phyloP scores from a whole-genome alignment of 2,329 filamentous ascomycete species.

The Elsinoe australis region DNA sequence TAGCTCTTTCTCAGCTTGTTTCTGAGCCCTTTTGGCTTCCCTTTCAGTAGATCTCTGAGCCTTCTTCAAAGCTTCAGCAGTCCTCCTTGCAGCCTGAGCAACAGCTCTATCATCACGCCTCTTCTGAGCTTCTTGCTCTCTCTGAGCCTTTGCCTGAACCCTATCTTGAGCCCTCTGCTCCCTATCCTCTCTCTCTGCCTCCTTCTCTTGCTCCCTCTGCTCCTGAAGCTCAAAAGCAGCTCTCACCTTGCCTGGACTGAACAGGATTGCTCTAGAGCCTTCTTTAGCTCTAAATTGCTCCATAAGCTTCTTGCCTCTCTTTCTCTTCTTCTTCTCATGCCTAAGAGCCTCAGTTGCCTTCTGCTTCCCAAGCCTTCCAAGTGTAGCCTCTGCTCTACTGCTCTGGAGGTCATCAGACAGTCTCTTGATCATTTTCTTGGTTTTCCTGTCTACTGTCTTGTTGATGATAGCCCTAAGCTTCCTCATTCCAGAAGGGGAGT shows the following conservation, averaged over 20 bases:
- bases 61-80: neutral
- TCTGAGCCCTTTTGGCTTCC: neutral
- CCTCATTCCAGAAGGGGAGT: neutral
- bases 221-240: neutral
- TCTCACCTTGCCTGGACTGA: neutral
- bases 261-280: neutral
- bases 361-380: neutral
- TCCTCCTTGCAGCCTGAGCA: neutral
- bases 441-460: neutral
- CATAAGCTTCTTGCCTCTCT: neutral
- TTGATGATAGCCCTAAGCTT: neutral
- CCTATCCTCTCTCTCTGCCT: neutral
- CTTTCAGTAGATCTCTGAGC: neutral
- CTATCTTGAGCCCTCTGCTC: neutral
- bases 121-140: neutral
- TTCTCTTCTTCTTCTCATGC: conserved; percentile 1
- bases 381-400: neutral
- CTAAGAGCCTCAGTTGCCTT: neutral
- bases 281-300: neutral
- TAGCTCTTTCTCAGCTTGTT: neutral
- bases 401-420: neutral
- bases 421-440: neutral
- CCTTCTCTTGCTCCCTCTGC: neutral
- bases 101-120: neutral
- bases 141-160: neutral